These are phyloP conservation scores for Nakaseomyces delphensis DNA, from an alignment of 1,139 yeast species.

Conservation along the genomic window DNA sequence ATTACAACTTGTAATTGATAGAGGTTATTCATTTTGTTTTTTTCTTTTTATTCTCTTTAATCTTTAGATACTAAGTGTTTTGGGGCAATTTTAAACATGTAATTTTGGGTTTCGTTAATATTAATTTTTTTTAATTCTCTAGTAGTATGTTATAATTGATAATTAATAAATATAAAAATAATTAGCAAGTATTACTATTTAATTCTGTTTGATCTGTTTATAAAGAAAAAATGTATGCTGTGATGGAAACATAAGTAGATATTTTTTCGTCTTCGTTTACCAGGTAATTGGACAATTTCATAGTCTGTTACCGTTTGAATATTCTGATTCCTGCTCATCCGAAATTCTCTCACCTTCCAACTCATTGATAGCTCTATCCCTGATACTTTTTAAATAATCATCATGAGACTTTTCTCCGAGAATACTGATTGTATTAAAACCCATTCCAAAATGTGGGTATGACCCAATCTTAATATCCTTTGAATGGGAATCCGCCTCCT, in stretches of 20 bases:
- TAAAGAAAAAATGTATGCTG: too few relatives aligned
- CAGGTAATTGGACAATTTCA: too few relatives aligned
- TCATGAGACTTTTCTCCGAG: constrained; percentile 44
- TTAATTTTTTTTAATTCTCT: not conserved
- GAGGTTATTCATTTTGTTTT: not conserved
- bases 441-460: constrained; percentile 66
- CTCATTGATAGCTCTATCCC: constrained; percentile 37
- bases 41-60: not conserved
- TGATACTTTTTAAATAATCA: constrained; percentile 38
- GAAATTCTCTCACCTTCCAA: constrained; percentile 49
- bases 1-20: not conserved
- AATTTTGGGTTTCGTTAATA: constrained; percentile 3
- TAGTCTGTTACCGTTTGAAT: constrained; percentile 19
- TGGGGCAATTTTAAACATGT: not conserved
- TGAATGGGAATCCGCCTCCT: constrained; percentile 34
- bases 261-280: too few relatives aligned
- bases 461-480: constrained; percentile 62
- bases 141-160: not conserved
- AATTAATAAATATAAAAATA: too few relatives aligned
- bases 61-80: not conserved
- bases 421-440: constrained; percentile 61
- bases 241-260: too few relatives aligned
- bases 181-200: too few relatives aligned
- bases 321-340: constrained; percentile 44
- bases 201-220: too few relatives aligned